These are phyloP conservation scores for Aspergillus kassunensis DNA, from an alignment of 495 filamentous ascomycete species.

Conservation along the genomic window DNA sequence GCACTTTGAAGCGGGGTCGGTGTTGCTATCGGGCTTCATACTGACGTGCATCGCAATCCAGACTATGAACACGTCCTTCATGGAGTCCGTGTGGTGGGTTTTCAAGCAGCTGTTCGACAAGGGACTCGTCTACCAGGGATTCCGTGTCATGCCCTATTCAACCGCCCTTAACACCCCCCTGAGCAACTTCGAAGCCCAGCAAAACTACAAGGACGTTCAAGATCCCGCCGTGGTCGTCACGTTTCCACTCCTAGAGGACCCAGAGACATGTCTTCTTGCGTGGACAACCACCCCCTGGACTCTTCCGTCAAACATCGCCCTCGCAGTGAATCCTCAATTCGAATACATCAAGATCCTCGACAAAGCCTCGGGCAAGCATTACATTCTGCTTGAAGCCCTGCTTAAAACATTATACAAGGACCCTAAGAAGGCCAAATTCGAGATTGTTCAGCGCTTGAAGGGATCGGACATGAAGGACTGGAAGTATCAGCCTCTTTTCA, in stretches of 20 bases:
- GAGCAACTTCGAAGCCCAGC: constrained; percentile 89
- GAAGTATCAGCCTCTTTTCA: constrained; percentile 88
- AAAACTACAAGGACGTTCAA: constrained; percentile 91
- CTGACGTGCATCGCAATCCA: constrained; percentile 21
- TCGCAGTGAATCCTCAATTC: constrained; percentile 83
- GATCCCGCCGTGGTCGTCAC: constrained; percentile 90
- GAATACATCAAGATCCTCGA: constrained; percentile 94
- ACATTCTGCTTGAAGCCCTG: constrained; percentile 81
- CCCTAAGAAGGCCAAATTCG: constrained; percentile 95
- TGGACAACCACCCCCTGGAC: constrained; percentile 99
- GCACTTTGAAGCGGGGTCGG: neutral
- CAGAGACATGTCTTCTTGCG: constrained; percentile 70
- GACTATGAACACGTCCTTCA: constrained; percentile 92
- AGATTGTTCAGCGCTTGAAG: constrained; percentile 74
- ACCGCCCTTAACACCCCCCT: constrained; percentile 86
- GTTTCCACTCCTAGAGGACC: constrained; percentile 76
- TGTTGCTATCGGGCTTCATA: neutral
- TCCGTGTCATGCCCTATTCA: constrained; percentile 92
- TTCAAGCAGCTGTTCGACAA: constrained; percentile 92
- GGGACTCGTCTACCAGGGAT: constrained; percentile 80
- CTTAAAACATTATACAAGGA: constrained; percentile 90
- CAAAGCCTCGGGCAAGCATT: constrained; percentile 74
- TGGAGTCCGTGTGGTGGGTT: constrained; percentile 97
- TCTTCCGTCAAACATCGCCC: constrained; percentile 74
- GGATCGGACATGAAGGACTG: constrained; percentile 88